Percentiles rank a stretch among this genome's conserved stretches.
Evolutionary conservation across 257 asterid species (phyloP).

Genomic region (Capsicum chinense): DNA sequence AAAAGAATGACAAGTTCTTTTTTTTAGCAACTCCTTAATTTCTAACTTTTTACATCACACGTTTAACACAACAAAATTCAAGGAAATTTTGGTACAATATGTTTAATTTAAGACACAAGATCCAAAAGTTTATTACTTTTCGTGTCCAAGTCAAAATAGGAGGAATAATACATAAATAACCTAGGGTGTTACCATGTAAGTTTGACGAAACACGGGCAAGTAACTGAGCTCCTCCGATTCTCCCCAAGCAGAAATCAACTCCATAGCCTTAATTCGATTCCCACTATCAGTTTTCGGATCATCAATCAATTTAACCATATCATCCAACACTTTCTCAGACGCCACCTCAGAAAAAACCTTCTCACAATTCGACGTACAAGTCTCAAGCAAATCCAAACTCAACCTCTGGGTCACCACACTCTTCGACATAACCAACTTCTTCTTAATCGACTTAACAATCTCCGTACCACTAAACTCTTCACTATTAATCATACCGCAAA

Average conservation of each 20-base stretch:
- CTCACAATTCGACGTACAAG: slow-evolving; percentile 89
- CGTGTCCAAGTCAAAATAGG: no score
- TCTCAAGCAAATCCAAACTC: slow-evolving; percentile 77
- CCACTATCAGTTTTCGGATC: slow-evolving; percentile 76
- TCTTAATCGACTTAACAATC: slow-evolving; percentile 75
- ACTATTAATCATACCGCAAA: slow-evolving; percentile 76
- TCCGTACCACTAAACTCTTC: slow-evolving; percentile 76
- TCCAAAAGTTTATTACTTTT: no score
- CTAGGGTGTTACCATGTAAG: slow-evolving; percentile 57
- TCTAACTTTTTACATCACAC: no score
- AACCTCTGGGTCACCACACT: slow-evolving; percentile 53
- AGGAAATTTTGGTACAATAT: no score
- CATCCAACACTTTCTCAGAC: slow-evolving; percentile 88
- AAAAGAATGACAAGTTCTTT: no score
- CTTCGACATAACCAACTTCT: slow-evolving; percentile 60
- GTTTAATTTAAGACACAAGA: no score
- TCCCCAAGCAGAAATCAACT: slow-evolving; percentile 90
- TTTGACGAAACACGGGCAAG: slow-evolving; percentile 87
- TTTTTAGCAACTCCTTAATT: no score
- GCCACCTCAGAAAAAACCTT: slow-evolving; percentile 91
- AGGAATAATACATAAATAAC: background rate
- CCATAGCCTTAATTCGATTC: slow-evolving; percentile 69
- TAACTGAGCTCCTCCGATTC: slow-evolving; percentile 80
- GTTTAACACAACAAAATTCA: no score
- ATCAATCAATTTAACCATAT: slow-evolving; percentile 80